These are phyloP conservation scores for Tausonia pullulans DNA, from an alignment of 1,284 basidiomycete species.

Conservation along the genomic window DNA sequence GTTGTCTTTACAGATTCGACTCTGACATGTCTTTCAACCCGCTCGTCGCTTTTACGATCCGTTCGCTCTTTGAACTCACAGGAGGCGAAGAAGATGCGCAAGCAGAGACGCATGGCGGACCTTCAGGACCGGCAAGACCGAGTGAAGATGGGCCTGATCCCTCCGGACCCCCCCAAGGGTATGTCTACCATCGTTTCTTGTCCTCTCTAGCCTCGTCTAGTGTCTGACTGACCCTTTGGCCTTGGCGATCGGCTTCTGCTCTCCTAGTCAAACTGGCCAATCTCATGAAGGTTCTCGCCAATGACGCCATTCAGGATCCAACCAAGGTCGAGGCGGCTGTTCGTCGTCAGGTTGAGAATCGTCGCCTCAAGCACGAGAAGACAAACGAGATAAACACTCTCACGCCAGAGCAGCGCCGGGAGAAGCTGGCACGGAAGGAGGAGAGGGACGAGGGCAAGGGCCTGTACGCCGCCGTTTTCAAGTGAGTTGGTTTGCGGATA, in stretches of 20 bases:
- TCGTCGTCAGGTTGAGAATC: conserved; percentile 78
- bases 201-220: neutral
- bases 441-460: conserved; percentile 77
- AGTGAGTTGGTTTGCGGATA: conserved; percentile 43
- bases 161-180: conserved; percentile 93
- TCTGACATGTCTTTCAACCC: neutral
- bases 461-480: conserved; percentile 75
- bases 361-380: conserved; percentile 80
- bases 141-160: conserved; percentile 88
- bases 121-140: conserved; percentile 90
- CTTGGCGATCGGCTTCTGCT: neutral
- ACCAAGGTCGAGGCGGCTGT: conserved; percentile 95
- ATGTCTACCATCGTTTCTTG: conserved; percentile 18
- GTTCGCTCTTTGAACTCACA: conserved; percentile 28
- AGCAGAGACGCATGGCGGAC: conserved; percentile 75
- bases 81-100: conserved; percentile 95
- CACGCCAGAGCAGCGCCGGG: conserved; percentile 74
- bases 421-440: conserved; percentile 77
- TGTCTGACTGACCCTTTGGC: conserved; percentile 18
- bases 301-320: conserved; percentile 88
- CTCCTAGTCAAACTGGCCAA: conserved; percentile 77
- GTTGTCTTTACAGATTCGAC: too few species aligned
- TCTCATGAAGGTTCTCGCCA: conserved; percentile 94
- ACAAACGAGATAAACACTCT: conserved; percentile 83
- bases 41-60: neutral